These are phyloP conservation scores for Lactarius akahatsu DNA, from an alignment of 768 basidiomycete species.

Conservation along the genomic window DNA sequence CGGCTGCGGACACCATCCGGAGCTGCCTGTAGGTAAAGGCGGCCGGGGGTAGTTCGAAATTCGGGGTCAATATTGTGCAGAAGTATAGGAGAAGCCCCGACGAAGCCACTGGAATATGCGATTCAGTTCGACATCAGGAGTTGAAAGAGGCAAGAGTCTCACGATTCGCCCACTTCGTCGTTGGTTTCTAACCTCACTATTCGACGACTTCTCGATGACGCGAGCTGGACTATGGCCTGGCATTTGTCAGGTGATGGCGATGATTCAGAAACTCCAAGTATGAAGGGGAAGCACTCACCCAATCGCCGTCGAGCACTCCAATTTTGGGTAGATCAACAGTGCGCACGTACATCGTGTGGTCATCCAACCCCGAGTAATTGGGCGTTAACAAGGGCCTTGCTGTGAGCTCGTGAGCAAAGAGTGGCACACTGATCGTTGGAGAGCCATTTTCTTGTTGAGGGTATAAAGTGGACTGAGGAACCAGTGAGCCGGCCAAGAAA, in stretches of 20 bases:
- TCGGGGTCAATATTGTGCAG: constrained; percentile 50
- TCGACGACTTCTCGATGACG: constrained; percentile 38
- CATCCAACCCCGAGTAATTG: constrained; percentile 42
- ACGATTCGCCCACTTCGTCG: constrained; percentile 44
- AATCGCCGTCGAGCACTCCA: constrained; percentile 72
- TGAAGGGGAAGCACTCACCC: constrained; percentile 50
- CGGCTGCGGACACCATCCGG: constrained; percentile 62
- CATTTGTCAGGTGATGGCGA: constrained; percentile 14
- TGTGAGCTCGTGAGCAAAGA: constrained; percentile 29
- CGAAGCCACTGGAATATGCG: constrained; percentile 38
- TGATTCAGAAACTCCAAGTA: background rate
- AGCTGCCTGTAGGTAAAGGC: constrained; percentile 44
- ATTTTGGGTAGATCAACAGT: constrained; percentile 63
- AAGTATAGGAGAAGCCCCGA: constrained; percentile 50
- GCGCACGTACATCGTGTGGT: constrained; percentile 58
- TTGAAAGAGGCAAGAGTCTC: constrained; percentile 27
- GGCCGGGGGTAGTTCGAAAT: constrained; percentile 34
- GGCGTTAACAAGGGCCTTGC: constrained; percentile 38
- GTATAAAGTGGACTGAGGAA: constrained; percentile 26
- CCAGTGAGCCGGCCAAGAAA: constrained; percentile 46
- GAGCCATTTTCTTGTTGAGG: constrained; percentile 10
- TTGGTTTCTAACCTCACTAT: constrained; percentile 58
- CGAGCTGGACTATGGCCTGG: constrained; percentile 49
- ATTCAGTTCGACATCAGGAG: background rate
- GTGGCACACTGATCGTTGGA: constrained; percentile 24